Percentiles rank a stretch among this genome's conserved stretches.
These are phyloP conservation scores for Rostrohypoxylon terebratum DNA, from an alignment of 495 filamentous ascomycete species.

Conservation along the genomic window DNA sequence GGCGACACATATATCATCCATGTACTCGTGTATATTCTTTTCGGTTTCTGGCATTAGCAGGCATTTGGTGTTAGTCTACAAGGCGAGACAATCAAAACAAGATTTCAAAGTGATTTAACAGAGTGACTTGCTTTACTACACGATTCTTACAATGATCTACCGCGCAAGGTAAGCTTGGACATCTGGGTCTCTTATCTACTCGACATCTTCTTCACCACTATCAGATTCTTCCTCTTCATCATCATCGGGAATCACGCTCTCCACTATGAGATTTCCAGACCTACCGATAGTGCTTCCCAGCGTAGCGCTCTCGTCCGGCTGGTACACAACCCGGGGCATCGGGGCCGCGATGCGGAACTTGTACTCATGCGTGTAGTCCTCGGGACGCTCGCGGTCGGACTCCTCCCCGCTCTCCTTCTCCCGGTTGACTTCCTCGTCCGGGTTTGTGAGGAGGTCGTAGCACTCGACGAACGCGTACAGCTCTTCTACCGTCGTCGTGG, in stretches of 20 bases:
- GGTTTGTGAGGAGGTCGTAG: constrained; percentile 69
- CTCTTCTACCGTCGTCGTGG: constrained; percentile 78
- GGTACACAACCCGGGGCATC: constrained; percentile 83
- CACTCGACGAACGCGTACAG: constrained; percentile 98
- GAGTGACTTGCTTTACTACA: not conserved
- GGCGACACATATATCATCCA: not conserved
- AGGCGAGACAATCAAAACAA: not conserved
- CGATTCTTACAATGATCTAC: constrained; percentile 10
- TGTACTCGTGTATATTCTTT: not conserved
- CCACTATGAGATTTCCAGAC: constrained; percentile 90
- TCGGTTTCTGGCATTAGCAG: no score
- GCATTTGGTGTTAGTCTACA: not conserved
- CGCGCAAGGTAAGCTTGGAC: not conserved
- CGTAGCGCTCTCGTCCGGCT: constrained; percentile 70
- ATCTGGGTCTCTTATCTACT: not conserved
- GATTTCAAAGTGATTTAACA: not conserved
- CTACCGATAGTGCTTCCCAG: constrained; percentile 79
- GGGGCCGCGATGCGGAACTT: constrained; percentile 82
- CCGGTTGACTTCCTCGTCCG: constrained; percentile 39
- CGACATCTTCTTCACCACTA: constrained; percentile 10
- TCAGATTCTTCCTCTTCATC: constrained; percentile 43
- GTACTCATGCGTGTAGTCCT: constrained; percentile 81
- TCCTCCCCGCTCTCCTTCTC: constrained; percentile 45
- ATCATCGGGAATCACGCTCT: constrained; percentile 56
- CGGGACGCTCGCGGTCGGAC: constrained; percentile 63